These are phyloP conservation scores for Tricharina praecox DNA, from an alignment of 495 filamentous ascomycete species.

Conservation along the genomic window DNA sequence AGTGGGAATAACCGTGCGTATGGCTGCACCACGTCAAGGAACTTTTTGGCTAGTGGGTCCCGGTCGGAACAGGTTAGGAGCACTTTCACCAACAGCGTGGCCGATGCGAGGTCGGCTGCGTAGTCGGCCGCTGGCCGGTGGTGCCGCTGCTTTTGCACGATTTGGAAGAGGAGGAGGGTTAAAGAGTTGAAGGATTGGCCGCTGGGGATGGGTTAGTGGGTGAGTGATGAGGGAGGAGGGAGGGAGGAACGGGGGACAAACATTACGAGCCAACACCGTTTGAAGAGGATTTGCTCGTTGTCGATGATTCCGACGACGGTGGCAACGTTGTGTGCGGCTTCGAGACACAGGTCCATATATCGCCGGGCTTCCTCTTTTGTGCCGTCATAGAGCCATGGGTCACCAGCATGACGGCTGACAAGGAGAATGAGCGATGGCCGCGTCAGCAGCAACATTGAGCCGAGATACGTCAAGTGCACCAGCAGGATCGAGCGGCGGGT, in stretches of 20 bases:
- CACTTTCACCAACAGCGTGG: background rate
- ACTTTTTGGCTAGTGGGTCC: background rate
- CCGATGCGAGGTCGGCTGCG: background rate
- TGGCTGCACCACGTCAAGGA: background rate
- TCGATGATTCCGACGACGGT: background rate
- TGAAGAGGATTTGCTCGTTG: background rate
- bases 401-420: background rate
- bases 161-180: background rate
- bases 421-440: background rate
- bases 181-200: conserved; percentile 2
- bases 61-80: background rate
- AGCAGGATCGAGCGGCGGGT: background rate
- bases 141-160: background rate
- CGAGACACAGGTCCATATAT: background rate
- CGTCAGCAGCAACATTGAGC: background rate
- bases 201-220: too few species aligned
- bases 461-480: background rate
- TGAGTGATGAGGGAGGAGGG: too few species aligned
- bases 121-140: background rate
- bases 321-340: background rate
- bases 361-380: conserved; percentile 1
- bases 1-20: background rate
- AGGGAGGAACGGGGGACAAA: background rate
- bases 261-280: conserved; percentile 4
- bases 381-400: background rate